phyloP scores from a whole-genome alignment of 2,329 filamentous ascomycete genomes.

The Phialophora chinensis region DNA sequence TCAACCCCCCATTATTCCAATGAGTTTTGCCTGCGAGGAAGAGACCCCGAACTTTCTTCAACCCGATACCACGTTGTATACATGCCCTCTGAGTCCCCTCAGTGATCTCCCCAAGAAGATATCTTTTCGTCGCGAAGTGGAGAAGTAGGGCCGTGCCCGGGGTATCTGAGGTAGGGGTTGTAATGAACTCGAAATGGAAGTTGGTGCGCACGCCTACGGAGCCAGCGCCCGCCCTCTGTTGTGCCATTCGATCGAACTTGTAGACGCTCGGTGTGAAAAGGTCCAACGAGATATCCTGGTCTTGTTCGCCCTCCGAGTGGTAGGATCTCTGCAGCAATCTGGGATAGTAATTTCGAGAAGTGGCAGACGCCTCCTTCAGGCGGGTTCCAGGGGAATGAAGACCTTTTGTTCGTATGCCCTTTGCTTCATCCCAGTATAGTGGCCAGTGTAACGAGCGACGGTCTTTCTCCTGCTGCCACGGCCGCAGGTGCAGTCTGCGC shows the following conservation, averaged over 20 bases:
- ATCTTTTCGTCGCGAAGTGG: constrained; percentile 80
- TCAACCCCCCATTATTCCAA: constrained; percentile 82
- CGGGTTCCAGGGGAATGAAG: constrained; percentile 11
- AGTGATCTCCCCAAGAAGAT: constrained; percentile 79
- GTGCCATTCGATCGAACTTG: constrained; percentile 18
- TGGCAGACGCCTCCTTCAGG: neutral
- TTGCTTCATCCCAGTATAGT: constrained; percentile 16
- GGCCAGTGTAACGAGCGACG: neutral
- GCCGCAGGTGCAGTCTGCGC: neutral
- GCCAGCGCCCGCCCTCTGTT: constrained; percentile 16
- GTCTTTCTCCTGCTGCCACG: neutral
- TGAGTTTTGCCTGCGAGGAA: constrained; percentile 80
- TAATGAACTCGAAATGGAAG: constrained; percentile 74
- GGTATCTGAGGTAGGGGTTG: constrained; percentile 86
- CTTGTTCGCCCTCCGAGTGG: neutral
- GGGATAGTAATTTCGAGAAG: neutral
- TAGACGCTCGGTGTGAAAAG: neutral
- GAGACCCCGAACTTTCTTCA: constrained; percentile 73
- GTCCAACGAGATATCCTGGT: neutral
- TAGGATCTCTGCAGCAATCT: neutral
- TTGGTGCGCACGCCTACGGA: constrained; percentile 52
- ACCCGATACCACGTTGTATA: constrained; percentile 68
- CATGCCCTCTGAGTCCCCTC: constrained; percentile 86
- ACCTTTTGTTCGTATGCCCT: constrained; percentile 8
- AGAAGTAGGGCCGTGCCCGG: constrained; percentile 77